Conservation (phyloP, 345 rosid species). For the Gossypium sturtianum region DNA sequence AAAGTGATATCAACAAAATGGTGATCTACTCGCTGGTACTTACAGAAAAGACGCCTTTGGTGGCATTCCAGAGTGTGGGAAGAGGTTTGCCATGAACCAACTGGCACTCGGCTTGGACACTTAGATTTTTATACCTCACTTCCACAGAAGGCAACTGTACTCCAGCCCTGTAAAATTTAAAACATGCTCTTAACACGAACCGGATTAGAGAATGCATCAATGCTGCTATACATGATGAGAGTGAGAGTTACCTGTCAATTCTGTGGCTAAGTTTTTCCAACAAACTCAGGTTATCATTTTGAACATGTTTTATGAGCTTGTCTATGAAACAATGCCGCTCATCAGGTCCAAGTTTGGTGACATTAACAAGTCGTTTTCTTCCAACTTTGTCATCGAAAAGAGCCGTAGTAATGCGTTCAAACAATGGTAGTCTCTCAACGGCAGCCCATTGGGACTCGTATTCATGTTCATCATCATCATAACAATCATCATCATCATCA, state of each 20-base stretch:
- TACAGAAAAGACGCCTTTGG: neutral
- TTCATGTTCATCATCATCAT: neutral
- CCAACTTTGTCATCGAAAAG: neutral
- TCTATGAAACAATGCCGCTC: neutral
- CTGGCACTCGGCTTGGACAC: conserved; percentile 8
- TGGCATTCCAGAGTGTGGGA: conserved; percentile 4
- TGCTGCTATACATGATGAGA: neutral
- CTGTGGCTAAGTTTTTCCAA: conserved; percentile 4
- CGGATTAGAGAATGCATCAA: neutral
- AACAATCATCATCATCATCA: neutral
- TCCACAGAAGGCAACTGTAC: conserved; percentile 8
- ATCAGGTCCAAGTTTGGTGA: neutral
- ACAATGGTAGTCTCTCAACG: neutral
- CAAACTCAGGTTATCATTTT: neutral
- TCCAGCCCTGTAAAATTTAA: neutral
- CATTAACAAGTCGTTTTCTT: neutral
- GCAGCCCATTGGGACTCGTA: neutral
- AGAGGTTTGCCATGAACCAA: conserved; percentile 13
- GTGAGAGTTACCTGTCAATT: neutral
- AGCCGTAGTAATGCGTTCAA: neutral
- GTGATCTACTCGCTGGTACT: neutral
- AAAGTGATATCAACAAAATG: neutral
- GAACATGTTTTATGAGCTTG: neutral
- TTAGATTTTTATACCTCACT: conserved; percentile 3
- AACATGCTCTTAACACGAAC: neutral